Percentiles rank a stretch among this genome's conserved stretches.
These are phyloP conservation scores for Melanomma pulvis-pyrius DNA, from an alignment of 495 filamentous ascomycete species.

Conservation along the genomic window DNA sequence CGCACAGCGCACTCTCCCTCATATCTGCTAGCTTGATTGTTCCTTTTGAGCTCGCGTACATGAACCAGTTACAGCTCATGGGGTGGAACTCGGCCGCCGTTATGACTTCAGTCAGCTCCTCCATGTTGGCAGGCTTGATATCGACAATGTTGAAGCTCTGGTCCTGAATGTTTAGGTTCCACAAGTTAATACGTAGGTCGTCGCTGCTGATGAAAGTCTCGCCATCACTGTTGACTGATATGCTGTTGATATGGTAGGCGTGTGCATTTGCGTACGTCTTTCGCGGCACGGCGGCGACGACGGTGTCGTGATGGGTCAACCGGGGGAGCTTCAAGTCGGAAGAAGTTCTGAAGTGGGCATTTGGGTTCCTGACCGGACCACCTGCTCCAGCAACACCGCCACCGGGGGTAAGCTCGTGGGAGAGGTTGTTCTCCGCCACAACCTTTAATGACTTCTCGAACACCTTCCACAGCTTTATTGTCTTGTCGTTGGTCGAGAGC, in stretches of 20 bases:
- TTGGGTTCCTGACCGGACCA: constrained; percentile 68
- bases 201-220: constrained; percentile 99
- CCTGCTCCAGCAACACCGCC: constrained; percentile 74
- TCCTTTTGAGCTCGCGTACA: constrained; percentile 99
- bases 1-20: constrained; percentile 93
- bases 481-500: constrained; percentile 98
- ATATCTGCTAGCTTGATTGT: constrained; percentile 99
- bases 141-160: constrained; percentile 99
- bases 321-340: constrained; percentile 87
- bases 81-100: constrained; percentile 98
- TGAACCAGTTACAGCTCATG: constrained; percentile 98
- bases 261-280: constrained; percentile 97
- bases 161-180: constrained; percentile 99
- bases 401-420: constrained; percentile 85
- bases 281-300: constrained; percentile 93
- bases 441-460: constrained; percentile 99
- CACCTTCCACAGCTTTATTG: constrained; percentile 99
- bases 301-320: constrained; percentile 96
- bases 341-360: constrained; percentile 75
- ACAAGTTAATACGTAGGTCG: constrained; percentile 95
- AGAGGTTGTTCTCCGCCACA: constrained; percentile 97
- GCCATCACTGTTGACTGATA: constrained; percentile 98
- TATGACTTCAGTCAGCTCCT: constrained; percentile 98
- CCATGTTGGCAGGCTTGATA: constrained; percentile 99
- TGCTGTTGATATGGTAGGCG: constrained; percentile 99